A percentile compares a stretch with the other conserved stretches of the same genome.
Evolutionary conservation across 345 rosid species (phyloP).

Genomic region (Theobroma cacao): DNA sequence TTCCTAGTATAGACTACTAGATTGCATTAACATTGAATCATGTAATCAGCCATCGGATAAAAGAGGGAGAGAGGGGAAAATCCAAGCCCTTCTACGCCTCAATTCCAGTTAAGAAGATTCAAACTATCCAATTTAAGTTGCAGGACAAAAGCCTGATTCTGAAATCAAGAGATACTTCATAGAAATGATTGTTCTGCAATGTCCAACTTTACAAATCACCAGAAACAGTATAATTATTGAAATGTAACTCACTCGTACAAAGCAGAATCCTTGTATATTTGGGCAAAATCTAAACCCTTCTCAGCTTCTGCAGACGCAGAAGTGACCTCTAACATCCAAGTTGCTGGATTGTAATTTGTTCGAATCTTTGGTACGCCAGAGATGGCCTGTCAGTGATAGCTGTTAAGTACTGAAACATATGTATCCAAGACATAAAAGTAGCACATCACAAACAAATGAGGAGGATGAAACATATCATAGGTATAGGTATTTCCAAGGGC

Average conservation of each 20-base stretch:
- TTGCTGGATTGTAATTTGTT: conserved; percentile 72
- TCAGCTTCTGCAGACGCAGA: conserved; percentile 53
- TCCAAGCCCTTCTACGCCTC: neutral
- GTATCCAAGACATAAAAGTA: neutral
- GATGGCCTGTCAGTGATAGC: conserved; percentile 35
- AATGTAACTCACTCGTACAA: conserved; percentile 44
- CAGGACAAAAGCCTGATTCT: neutral
- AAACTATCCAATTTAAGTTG: neutral
- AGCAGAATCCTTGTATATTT: conserved; percentile 43
- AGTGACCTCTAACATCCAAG: conserved; percentile 75
- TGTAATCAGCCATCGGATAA: neutral
- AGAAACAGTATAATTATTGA: neutral
- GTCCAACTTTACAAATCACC: neutral
- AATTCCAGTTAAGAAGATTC: neutral
- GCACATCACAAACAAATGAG: neutral
- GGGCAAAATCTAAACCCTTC: conserved; percentile 52
- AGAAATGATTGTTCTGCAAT: neutral
- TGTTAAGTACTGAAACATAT: neutral
- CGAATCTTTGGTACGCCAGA: conserved; percentile 54
- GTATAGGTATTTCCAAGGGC: neutral
- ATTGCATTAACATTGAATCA: neutral
- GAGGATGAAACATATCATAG: neutral
- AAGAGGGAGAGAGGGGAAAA: neutral
- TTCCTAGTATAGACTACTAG: neutral
- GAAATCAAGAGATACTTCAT: neutral